These are phyloP conservation scores for Dothiorella sarmentorum DNA, from an alignment of 2,329 filamentous ascomycete genomes.

Conservation along the genomic window DNA sequence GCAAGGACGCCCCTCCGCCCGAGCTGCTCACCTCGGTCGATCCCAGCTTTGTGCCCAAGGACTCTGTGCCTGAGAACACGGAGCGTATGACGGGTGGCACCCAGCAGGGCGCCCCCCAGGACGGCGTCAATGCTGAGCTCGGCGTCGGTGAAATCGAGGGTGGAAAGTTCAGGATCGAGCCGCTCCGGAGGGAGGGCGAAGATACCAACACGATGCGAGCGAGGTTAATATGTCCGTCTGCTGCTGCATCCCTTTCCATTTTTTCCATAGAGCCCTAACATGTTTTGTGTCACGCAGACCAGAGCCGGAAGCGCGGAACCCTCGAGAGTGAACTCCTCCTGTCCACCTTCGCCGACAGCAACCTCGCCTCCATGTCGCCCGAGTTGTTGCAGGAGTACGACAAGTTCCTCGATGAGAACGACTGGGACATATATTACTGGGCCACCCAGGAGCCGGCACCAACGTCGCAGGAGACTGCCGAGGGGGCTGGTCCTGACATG, in stretches of 20 bases:
- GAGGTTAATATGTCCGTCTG: slow-evolving; percentile 66
- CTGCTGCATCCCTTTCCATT: slow-evolving; percentile 14
- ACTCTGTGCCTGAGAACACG: slow-evolving; percentile 60
- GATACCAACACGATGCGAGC: slow-evolving; percentile 83
- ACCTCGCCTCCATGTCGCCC: slow-evolving; percentile 70
- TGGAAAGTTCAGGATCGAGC: slow-evolving; percentile 82
- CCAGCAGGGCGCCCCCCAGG: slow-evolving; percentile 48
- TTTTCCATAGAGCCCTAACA: neutral
- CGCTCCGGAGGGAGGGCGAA: slow-evolving; percentile 80
- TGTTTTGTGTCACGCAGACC: slow-evolving; percentile 60
- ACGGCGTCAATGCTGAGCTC: slow-evolving; percentile 59
- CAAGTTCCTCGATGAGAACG: slow-evolving; percentile 93
- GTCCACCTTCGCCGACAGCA: slow-evolving; percentile 83
- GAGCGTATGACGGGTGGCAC: slow-evolving; percentile 64
- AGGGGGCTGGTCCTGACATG: slow-evolving; percentile 47
- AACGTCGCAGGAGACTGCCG: slow-evolving; percentile 55
- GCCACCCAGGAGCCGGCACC: slow-evolving; percentile 75
- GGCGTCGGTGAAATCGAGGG: slow-evolving; percentile 81
- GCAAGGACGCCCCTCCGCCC: slow-evolving; percentile 55
- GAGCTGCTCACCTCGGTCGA: slow-evolving; percentile 59
- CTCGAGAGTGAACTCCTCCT: slow-evolving; percentile 94
- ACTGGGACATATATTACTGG: slow-evolving; percentile 99
- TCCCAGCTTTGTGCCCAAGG: slow-evolving; percentile 55
- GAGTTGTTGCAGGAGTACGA: slow-evolving; percentile 81
- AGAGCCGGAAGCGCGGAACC: slow-evolving; percentile 92